Conservation (phyloP, 1,284 basidiomycete species). For the Neolentinus lepideus region DNA sequence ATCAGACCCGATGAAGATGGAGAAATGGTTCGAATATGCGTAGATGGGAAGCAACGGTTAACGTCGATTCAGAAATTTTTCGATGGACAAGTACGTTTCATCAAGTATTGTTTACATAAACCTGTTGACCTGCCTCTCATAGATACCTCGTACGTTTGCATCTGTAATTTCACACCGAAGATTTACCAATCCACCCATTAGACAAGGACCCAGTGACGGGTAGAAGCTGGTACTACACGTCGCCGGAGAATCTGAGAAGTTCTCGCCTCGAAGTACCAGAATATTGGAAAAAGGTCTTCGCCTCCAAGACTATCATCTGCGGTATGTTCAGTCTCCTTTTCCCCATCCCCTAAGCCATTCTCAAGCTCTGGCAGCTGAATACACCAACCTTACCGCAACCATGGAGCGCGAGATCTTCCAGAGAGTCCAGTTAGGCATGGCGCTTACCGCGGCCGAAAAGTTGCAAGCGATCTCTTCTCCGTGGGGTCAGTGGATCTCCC, state of each 20-base stretch:
- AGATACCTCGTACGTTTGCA: slow-evolving; percentile 30
- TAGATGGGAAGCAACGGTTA: slow-evolving; percentile 72
- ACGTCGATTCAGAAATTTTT: slow-evolving; percentile 69
- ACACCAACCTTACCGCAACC: slow-evolving; percentile 36
- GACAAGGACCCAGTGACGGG: slow-evolving; percentile 59
- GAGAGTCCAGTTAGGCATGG: slow-evolving; percentile 69
- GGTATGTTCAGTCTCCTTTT: background rate
- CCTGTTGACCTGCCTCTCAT: background rate
- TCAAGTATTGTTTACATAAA: background rate
- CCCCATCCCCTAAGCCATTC: background rate
- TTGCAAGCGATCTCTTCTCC: slow-evolving; percentile 62
- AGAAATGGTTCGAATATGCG: slow-evolving; percentile 50
- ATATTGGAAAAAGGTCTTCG: slow-evolving; percentile 1
- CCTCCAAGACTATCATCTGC: slow-evolving; percentile 3
- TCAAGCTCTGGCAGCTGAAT: slow-evolving; percentile 43
- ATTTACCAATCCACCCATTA: slow-evolving; percentile 10
- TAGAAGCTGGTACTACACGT: slow-evolving; percentile 11
- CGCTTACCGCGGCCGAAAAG: slow-evolving; percentile 64
- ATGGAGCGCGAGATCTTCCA: slow-evolving; percentile 70
- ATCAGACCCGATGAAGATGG: slow-evolving; percentile 46
- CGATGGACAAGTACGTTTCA: slow-evolving; percentile 49
- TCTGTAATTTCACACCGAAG: background rate
- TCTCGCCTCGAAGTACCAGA: slow-evolving; percentile 4
- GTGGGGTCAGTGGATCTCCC: slow-evolving; percentile 47
- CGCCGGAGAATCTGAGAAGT: background rate